Base-by-base conservation (phyloP, 371 early-diverging fungal genomes). In the Mucor sp. region DNA sequence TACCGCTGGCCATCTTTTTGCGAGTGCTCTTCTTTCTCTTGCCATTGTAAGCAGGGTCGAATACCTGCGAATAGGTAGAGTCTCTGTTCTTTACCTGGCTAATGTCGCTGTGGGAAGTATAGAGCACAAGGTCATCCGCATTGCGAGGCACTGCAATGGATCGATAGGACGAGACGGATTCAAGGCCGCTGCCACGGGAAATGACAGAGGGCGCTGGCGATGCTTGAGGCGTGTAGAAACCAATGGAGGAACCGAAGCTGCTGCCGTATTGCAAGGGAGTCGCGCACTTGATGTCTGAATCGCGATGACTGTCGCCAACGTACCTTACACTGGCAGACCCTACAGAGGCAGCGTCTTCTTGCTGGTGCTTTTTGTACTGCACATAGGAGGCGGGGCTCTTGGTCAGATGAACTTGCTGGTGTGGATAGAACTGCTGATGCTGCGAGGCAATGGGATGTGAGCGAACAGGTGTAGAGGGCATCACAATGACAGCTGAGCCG, bases 21-120 rank as follows among this genome's bases (percentile, higher is more conserved):
- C 19, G 56, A n/a, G 17, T 6, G 30, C 30, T 58, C 25, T 58
- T 44, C 11, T 58, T 58, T 23, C 32, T 35, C 15, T 35, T 48
- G 23, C 25, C 39, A 11, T 43, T 17, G 30, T 39, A 53, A 43
- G 23, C 23, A 12, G 56, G 65, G 14, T 64, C 41, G 30, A 64
- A 64, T 21, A 39, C 41, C 21, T 65, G 58, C 12, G 65, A 65
- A 23, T 58, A 65, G 7, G 65, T 27, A 5, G 48, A 33, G 14
- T 28, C 25, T 33, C 47, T 44, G 5, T 39, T 57, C 6, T 37
- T 27, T n/a, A 15, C 23, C 23, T 15, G 4, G 12, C 27, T 4
- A 3, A 15, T 3, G 28, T 25, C 43, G 5, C 35, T 17, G 1
- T 33, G 8, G 7, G 33, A 3, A 30, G 65, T 33, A 25, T 59